A percentile compares a stretch with the other conserved stretches of the same genome.
Conservation (phyloP, 768 basidiomycete genomes). For the Trichaptum fuscoviolaceum region DNA sequence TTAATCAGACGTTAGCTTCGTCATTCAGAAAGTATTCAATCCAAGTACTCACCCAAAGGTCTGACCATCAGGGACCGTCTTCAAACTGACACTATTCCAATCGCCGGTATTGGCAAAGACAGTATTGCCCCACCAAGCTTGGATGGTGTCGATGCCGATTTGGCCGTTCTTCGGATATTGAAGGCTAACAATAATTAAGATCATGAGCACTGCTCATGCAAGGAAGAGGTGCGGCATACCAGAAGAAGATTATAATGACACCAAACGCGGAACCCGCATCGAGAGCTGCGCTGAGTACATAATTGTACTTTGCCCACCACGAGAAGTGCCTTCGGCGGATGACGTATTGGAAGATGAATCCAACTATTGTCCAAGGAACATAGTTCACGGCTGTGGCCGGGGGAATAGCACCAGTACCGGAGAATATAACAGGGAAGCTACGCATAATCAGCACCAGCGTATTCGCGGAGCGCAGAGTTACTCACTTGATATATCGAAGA, state of each 20-base stretch:
- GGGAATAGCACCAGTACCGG: constrained; percentile 54
- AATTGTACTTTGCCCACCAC: constrained; percentile 58
- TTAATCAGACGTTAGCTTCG: neutral
- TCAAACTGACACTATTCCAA: constrained; percentile 13
- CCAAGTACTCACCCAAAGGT: constrained; percentile 13
- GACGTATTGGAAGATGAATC: constrained; percentile 56
- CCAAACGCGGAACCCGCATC: constrained; percentile 66
- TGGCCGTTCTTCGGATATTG: constrained; percentile 59
- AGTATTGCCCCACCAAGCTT: constrained; percentile 71
- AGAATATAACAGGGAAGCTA: constrained; percentile 46
- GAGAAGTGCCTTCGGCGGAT: constrained; percentile 56
- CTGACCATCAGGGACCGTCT: constrained; percentile 4
- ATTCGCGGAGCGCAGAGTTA: constrained; percentile 4
- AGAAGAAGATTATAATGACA: constrained; percentile 53
- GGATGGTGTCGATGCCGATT: constrained; percentile 49
- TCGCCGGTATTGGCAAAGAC: constrained; percentile 28
- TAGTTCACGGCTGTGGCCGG: constrained; percentile 69
- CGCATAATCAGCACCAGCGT: neutral
- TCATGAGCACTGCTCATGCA: neutral
- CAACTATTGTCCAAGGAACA: constrained; percentile 40
- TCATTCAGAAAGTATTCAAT: neutral
- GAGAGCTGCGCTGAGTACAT: constrained; percentile 64
- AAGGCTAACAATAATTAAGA: constrained; percentile 23
- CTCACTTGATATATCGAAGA: constrained; percentile 59
- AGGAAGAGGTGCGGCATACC: constrained; percentile 1